Conservation (phyloP, 768 basidiomycete genomes). For the Collybia sordida region DNA sequence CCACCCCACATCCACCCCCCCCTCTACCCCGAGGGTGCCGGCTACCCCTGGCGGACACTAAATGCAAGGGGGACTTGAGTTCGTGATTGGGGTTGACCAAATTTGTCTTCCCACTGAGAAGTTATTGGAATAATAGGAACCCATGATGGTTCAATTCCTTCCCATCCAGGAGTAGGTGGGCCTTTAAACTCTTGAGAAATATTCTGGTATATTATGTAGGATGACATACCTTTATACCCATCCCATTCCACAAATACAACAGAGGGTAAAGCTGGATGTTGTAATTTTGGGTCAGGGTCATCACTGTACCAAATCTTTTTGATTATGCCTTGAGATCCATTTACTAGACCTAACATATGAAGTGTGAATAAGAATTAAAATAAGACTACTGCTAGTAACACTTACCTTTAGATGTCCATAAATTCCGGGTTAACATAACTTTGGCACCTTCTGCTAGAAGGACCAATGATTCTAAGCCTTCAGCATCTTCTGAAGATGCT, state of each 20-base stretch:
- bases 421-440: slow-evolving; percentile 22
- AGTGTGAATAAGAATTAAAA: too few relatives aligned
- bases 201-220: too few relatives aligned
- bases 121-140: slow-evolving; percentile 15
- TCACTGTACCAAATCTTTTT: too few relatives aligned
- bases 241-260: slow-evolving; percentile 5
- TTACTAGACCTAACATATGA: too few relatives aligned
- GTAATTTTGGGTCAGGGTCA: too few relatives aligned
- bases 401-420: slow-evolving; percentile 5
- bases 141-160: slow-evolving; percentile 14
- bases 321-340: too few relatives aligned
- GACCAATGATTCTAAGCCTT: slow-evolving; percentile 18
- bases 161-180: slow-evolving; percentile 4
- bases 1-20: too few relatives aligned
- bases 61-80: slow-evolving; percentile 53
- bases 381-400: too few relatives aligned
- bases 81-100: slow-evolving; percentile 8
- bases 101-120: slow-evolving; percentile 6
- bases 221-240: too few relatives aligned
- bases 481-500: slow-evolving; percentile 19
- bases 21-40: too few relatives aligned
- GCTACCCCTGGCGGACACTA: too few relatives aligned
- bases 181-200: slow-evolving; percentile 1
- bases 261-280: neutral
- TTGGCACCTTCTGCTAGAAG: slow-evolving; percentile 17